Conservation (phyloP, 2,329 filamentous ascomycete species). For the Phyllosticta ampelicida region DNA sequence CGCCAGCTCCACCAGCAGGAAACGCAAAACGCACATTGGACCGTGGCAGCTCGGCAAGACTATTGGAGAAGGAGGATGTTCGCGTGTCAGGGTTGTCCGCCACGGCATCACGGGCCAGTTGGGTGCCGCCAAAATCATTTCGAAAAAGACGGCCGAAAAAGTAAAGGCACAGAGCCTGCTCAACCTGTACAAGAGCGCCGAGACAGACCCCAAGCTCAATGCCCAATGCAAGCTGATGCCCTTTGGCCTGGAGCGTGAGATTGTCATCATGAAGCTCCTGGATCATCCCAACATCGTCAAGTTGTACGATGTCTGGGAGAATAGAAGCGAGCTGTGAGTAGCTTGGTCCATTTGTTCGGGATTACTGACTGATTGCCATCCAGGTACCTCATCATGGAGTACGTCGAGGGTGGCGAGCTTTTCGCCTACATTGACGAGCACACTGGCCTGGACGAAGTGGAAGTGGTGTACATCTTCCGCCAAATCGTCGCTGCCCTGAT, state of each 20-base stretch:
- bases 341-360: not conserved
- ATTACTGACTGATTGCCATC: conserved; percentile 15
- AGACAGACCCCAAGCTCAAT: conserved; percentile 41
- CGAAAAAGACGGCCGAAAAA: conserved; percentile 64
- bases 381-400: conserved; percentile 91
- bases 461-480: conserved; percentile 75
- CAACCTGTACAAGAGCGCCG: conserved; percentile 65
- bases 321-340: conserved; percentile 79
- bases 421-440: conserved; percentile 74
- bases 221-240: conserved; percentile 62
- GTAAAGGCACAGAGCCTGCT: conserved; percentile 79
- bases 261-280: conserved; percentile 93
- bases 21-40: conserved; percentile 66
- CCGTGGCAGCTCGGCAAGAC: conserved; percentile 90
- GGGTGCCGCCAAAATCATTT: conserved; percentile 92
- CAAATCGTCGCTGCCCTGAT: conserved; percentile 88
- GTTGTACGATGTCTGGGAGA: conserved; percentile 96
- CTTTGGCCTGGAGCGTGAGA: conserved; percentile 83
- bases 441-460: conserved; percentile 65
- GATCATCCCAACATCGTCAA: conserved; percentile 92
- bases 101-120: conserved; percentile 68
- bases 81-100: conserved; percentile 73
- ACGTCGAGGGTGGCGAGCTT: conserved; percentile 72
- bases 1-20: conserved; percentile 37
- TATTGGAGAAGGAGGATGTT: conserved; percentile 80